Evolutionary conservation across 2,329 filamentous ascomycete genomes (phyloP).

Genomic region (Fusarium continuum): DNA sequence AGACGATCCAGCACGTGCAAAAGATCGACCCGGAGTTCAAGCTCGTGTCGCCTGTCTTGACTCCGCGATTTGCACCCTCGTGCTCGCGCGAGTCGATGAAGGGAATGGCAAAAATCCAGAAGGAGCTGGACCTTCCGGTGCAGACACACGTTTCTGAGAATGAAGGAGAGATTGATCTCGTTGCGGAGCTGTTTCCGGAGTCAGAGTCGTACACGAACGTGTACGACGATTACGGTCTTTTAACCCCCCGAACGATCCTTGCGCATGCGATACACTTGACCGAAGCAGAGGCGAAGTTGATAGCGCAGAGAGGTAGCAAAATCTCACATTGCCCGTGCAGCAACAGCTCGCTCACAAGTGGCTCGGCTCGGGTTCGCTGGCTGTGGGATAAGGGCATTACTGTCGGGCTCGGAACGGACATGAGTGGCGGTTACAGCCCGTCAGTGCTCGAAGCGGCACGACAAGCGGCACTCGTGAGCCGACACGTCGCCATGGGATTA

Average conservation of each 20-base stretch:
- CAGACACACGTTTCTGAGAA: conserved; percentile 96
- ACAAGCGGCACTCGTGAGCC: conserved; percentile 80
- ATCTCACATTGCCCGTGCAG: conserved; percentile 88
- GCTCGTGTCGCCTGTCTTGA: conserved; percentile 82
- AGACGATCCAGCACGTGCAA: conserved; percentile 72
- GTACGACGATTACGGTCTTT: conserved; percentile 77
- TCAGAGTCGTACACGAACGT: conserved; percentile 74
- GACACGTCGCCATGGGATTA: conserved; percentile 70
- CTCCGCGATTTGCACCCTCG: conserved; percentile 72
- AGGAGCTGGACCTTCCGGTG: conserved; percentile 70
- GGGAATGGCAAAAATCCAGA: conserved; percentile 71
- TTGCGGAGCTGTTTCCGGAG: conserved; percentile 74
- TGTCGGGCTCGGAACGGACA: conserved; percentile 89
- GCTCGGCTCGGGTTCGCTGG: conserved; percentile 77
- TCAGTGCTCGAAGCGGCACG: conserved; percentile 84
- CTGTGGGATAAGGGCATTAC: conserved; percentile 78
- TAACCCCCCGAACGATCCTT: conserved; percentile 79
- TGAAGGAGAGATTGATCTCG: conserved; percentile 74
- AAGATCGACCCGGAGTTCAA: conserved; percentile 69
- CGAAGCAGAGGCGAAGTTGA: conserved; percentile 70
- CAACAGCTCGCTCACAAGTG: conserved; percentile 84
- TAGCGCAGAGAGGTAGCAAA: conserved; percentile 69
- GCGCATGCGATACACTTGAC: conserved; percentile 85
- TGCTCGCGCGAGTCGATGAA: conserved; percentile 69
- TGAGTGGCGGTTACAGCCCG: conserved; percentile 86